Evolutionary conservation across 2,329 filamentous ascomycete genomes (phyloP).

Genomic region (Alternaria viburni): DNA sequence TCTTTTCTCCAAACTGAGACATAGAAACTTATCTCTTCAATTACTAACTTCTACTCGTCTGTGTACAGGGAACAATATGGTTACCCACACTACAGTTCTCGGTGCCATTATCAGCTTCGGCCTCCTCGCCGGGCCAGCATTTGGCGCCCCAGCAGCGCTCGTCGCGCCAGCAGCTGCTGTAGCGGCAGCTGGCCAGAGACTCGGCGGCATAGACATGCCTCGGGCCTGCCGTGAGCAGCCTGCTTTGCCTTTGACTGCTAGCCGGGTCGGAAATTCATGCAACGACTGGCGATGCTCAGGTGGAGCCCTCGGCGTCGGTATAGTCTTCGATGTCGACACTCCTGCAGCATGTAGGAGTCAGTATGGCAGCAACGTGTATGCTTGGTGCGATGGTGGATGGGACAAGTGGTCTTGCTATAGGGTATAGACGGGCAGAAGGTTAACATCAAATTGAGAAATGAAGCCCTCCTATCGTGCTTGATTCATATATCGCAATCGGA

Average conservation of each 20-base stretch:
- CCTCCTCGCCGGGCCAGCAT: background rate
- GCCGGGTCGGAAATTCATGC: background rate
- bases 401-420: background rate
- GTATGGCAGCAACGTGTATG: background rate
- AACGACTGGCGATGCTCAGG: background rate
- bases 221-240: background rate
- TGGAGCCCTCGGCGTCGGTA: background rate
- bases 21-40: background rate
- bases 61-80: background rate
- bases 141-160: background rate
- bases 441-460: background rate
- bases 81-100: background rate
- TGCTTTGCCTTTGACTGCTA: background rate
- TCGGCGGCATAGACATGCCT: background rate
- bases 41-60: background rate
- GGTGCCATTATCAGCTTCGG: background rate
- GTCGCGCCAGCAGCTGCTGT: background rate
- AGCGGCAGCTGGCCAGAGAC: background rate
- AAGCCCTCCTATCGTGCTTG: background rate
- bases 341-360: background rate
- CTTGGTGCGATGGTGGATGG: background rate
- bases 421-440: background rate
- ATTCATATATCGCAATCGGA: background rate
- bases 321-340: background rate
- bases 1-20: background rate